Evolutionary conservation across 805 yeast species (phyloP).

Genomic region (Torulaspora gathmanii): DNA sequence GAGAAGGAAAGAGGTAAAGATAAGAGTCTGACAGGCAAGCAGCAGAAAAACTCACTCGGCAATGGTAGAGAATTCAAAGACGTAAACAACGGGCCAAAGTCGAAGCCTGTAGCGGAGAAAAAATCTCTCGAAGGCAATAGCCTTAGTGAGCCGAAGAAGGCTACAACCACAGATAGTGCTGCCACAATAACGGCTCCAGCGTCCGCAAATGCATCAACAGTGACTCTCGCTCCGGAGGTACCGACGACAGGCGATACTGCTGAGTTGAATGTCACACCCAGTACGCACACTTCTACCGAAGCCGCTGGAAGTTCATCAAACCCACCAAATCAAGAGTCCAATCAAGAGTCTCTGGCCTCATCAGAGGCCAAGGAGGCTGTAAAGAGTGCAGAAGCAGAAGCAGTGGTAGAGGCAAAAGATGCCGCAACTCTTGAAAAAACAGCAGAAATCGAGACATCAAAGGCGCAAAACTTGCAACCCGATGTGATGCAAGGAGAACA

Average conservation of each 20-base stretch:
- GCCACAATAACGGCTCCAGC: conserved; percentile 9
- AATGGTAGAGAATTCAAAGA: neutral
- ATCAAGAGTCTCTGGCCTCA: neutral
- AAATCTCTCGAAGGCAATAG: neutral
- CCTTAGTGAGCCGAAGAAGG: neutral
- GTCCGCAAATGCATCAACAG: conserved; percentile 2
- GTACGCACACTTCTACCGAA: neutral
- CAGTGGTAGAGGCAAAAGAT: conserved; percentile 7
- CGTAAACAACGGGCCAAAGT: neutral
- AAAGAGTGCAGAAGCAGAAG: conserved; percentile 4
- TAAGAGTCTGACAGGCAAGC: neutral
- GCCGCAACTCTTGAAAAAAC: neutral
- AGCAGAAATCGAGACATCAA: conserved; percentile 1
- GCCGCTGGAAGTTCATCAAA: neutral
- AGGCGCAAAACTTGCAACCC: neutral
- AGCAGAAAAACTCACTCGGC: neutral
- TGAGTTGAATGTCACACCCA: neutral
- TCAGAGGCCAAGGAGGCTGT: conserved; percentile 1
- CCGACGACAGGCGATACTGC: neutral
- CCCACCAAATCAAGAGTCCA: neutral
- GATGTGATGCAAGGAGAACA: neutral
- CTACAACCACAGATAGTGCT: conserved; percentile 5
- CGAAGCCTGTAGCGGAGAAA: neutral
- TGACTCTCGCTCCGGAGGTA: conserved; percentile 2
- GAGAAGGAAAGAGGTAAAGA: conserved; percentile 7